Evolutionary conservation across 345 rosid genomes (phyloP), one percentile per base, ranked within the genome.

Genomic region (Arabis hirsuta): DNA sequence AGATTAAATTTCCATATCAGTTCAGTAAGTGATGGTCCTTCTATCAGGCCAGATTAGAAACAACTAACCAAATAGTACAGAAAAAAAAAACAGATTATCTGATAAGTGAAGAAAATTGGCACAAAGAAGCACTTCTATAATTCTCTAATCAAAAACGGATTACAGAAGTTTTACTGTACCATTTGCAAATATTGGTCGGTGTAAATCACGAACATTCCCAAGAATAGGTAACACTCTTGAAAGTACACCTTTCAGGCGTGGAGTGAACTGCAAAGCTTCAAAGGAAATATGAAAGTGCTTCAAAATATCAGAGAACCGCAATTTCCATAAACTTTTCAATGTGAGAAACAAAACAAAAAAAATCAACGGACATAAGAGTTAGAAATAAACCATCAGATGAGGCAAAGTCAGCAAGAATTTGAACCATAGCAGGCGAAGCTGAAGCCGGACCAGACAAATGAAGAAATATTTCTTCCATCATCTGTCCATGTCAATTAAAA

Each of bases 371-470:
- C 41, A 29, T 64, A 44, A 66, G 73, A 80, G 75, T 56, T 57
- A 69, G 79, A 81, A 55, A 67, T 48, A 76, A 83, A 94, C 98
- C 96, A 86, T 94, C 95, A 81, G 91, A 87, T 55, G 92, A 85
- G 76, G 98, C 95, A 79, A 89, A 94, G 80, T 94, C 98, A 34
- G 98, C 95, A 76, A 94, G 96, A 63, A 85, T 94, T 82, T 91
- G 97, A 84, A 89, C 88, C 97, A 94, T 91, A 64, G 92, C 92
- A 41, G 98, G 97, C 45, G 87, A 75, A 78, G 96, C 87, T 55
- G 91, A 77, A 73, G 87, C 88, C 3, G 88, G 81, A 63, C 96
- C 91, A 63, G 87, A 79, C 68, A 94, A 69, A 78, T 91, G 89
- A 74, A 86, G 85, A 82, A 84, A 88, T 75, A 94, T 85, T 78